A percentile compares a stretch with the other conserved stretches of the same genome.
Evolutionary conservation across 805 yeast species (phyloP).

Genomic region (Blastobotrys parvus): DNA sequence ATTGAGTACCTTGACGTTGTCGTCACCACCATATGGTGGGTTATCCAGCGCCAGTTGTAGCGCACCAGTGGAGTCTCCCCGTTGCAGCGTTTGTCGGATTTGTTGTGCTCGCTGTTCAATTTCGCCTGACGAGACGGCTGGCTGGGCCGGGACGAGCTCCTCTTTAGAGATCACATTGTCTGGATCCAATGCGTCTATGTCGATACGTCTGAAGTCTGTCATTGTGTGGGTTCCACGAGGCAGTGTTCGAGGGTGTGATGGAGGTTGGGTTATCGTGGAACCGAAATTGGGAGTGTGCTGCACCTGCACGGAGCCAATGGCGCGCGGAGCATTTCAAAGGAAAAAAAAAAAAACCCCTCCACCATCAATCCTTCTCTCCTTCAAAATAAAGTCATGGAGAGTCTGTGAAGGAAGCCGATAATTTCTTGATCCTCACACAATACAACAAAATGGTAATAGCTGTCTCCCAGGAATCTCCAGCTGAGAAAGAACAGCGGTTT

Average conservation of each 20-base stretch:
- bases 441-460: neutral
- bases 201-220: constrained; percentile 59
- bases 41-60: constrained; percentile 51
- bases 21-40: constrained; percentile 80
- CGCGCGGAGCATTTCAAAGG: no score
- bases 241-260: no score
- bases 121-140: constrained; percentile 44
- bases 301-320: neutral
- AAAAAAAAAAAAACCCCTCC: no score
- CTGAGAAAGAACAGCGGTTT: constrained; percentile 30
- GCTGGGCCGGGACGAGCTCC: constrained; percentile 53
- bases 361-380: no score
- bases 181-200: constrained; percentile 84
- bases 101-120: constrained; percentile 47
- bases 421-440: neutral
- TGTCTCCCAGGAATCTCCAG: neutral
- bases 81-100: constrained; percentile 53
- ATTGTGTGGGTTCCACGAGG: no score
- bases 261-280: neutral
- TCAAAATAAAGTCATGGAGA: no score
- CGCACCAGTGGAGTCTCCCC: constrained; percentile 67
- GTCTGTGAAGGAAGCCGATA: no score
- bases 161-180: constrained; percentile 55
- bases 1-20: constrained; percentile 41
- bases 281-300: neutral